Conservation (phyloP, 345 rosid genomes). For the Rhodomyrtus tomentosa region DNA sequence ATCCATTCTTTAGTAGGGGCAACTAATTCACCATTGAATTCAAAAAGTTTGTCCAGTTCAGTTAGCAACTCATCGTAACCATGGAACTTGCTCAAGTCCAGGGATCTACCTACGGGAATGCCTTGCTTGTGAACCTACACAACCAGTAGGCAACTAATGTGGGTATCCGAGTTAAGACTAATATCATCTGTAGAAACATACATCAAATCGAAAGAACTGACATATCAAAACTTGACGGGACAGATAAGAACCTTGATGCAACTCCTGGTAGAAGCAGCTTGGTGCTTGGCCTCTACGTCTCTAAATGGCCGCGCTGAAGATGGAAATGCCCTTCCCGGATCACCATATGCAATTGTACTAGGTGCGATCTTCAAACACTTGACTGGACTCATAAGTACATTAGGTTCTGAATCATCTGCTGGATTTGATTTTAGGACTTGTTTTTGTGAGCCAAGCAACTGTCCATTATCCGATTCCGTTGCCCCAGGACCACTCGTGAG, state of each 20-base stretch:
- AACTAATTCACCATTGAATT: slow-evolving; percentile 37
- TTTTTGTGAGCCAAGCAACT: not conserved
- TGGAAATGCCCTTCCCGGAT: slow-evolving; percentile 15
- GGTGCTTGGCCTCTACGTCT: slow-evolving; percentile 17
- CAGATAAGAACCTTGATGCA: slow-evolving; percentile 28
- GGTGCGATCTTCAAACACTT: not conserved
- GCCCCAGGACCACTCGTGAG: slow-evolving; percentile 11
- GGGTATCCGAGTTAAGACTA: not conserved
- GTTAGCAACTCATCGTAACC: slow-evolving; percentile 33
- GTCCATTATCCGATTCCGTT: slow-evolving; percentile 2
- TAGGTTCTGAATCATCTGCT: slow-evolving; percentile 3
- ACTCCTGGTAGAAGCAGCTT: slow-evolving; percentile 28
- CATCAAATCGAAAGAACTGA: not conserved
- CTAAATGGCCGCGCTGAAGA: slow-evolving; percentile 4
- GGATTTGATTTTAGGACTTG: not conserved
- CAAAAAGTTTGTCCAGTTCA: slow-evolving; percentile 40
- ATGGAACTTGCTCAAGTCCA: slow-evolving; percentile 35
- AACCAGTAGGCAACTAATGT: not conserved
- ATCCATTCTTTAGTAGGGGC: slow-evolving; percentile 29
- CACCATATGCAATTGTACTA: slow-evolving; percentile 1
- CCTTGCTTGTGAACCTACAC: slow-evolving; percentile 48
- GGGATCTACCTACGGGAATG: slow-evolving; percentile 41
- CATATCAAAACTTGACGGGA: not conserved
- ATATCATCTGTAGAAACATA: not conserved
- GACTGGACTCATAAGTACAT: slow-evolving; percentile 10